Percentiles rank a stretch among this genome's conserved stretches.
These are phyloP conservation scores for Saccharomyces kudriavzevii DNA, from an alignment of 805 yeast genomes.

Conservation along the genomic window DNA sequence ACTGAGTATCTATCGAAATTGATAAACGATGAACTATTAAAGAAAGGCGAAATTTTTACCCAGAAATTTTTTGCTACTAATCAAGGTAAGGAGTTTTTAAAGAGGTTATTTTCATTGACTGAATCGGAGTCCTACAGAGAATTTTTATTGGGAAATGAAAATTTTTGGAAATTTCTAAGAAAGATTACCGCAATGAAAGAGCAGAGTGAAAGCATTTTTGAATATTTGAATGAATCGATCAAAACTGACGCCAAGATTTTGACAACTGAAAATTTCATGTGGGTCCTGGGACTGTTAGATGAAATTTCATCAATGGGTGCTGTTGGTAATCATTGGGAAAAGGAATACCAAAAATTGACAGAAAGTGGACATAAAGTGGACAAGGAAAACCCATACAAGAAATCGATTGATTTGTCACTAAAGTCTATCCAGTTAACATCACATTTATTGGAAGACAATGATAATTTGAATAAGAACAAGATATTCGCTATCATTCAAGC, in stretches of 20 bases:
- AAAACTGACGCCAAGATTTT: constrained; percentile 31
- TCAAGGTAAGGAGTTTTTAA: constrained; percentile 41
- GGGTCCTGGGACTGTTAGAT: constrained; percentile 61
- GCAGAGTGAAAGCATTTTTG: constrained; percentile 38
- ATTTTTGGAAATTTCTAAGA: constrained; percentile 50
- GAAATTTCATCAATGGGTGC: constrained; percentile 79
- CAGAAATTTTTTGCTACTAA: constrained; percentile 32
- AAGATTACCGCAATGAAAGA: constrained; percentile 38
- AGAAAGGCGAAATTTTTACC: constrained; percentile 28
- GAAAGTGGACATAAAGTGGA: constrained; percentile 39
- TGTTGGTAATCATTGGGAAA: constrained; percentile 68
- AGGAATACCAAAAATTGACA: constrained; percentile 42
- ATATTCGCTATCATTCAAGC: constrained; percentile 64
- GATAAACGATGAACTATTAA: constrained; percentile 25
- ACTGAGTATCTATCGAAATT: constrained; percentile 15
- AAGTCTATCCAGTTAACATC: constrained; percentile 56
- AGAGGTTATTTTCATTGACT: constrained; percentile 32
- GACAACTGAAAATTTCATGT: constrained; percentile 48
- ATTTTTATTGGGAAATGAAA: constrained; percentile 42
- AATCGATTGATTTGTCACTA: constrained; percentile 49
- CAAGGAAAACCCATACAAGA: constrained; percentile 43
- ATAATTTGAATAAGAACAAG: constrained; percentile 27
- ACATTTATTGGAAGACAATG: constrained; percentile 35
- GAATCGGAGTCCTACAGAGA: constrained; percentile 18
- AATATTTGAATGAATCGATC: constrained; percentile 38